Evolutionary conservation across 2,329 filamentous ascomycete species (phyloP).

Genomic region (Allantophomopsis cytisporea): DNA sequence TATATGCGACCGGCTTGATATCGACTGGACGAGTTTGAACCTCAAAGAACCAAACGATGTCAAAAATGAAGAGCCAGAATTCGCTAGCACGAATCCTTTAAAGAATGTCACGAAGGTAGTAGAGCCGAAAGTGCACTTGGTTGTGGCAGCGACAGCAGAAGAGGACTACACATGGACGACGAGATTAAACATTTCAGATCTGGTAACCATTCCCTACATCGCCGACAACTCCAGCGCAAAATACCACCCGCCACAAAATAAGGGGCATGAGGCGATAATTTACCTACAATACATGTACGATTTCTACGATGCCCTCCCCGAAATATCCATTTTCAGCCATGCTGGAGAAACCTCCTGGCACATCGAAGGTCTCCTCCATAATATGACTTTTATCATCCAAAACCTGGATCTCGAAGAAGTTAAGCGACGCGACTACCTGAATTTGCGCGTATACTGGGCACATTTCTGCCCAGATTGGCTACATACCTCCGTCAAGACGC

Average conservation of each 20-base stretch:
- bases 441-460: constrained; percentile 38
- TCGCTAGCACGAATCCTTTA: too few relatives aligned
- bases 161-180: constrained; percentile 11
- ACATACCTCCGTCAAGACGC: constrained; percentile 16
- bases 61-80: too few relatives aligned
- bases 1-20: too few relatives aligned
- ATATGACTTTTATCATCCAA: constrained; percentile 18
- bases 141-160: not conserved
- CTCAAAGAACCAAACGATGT: too few relatives aligned
- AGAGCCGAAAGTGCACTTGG: not conserved
- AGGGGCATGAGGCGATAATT: constrained; percentile 48
- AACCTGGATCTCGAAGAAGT: constrained; percentile 22
- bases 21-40: too few relatives aligned
- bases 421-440: constrained; percentile 34
- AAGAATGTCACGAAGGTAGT: too few relatives aligned
- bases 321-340: constrained; percentile 47
- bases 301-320: constrained; percentile 42
- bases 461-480: constrained; percentile 41
- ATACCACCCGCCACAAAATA: constrained; percentile 36
- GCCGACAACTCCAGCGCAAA: constrained; percentile 31
- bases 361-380: constrained; percentile 19
- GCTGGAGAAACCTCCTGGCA: constrained; percentile 32
- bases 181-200: constrained; percentile 17
- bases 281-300: constrained; percentile 49
- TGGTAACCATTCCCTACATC: constrained; percentile 27